Percentiles rank a stretch among this genome's conserved stretches.
phyloP scores from a whole-genome alignment of 2,329 filamentous ascomycete genomes.

The Calonectria multiphialidica region DNA sequence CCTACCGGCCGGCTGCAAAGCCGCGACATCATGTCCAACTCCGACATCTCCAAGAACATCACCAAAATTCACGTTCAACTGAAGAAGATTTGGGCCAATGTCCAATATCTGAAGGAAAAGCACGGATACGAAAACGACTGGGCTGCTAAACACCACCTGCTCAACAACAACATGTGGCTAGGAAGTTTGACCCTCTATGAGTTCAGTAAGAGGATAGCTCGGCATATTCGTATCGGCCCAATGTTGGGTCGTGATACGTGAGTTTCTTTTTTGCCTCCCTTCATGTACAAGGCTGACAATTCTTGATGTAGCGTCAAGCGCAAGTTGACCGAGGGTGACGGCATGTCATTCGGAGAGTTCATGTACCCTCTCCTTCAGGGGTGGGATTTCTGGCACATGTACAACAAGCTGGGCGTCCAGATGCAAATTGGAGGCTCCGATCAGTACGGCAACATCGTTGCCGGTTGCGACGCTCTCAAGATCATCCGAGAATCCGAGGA shows the following conservation, averaged over 20 bases:
- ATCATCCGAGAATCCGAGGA: constrained; percentile 73
- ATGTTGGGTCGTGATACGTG: constrained; percentile 92
- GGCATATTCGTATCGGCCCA: constrained; percentile 80
- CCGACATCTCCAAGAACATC: constrained; percentile 72
- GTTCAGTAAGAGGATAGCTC: constrained; percentile 80
- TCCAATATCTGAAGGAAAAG: constrained; percentile 73
- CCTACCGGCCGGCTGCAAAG: constrained; percentile 77
- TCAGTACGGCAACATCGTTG: constrained; percentile 95
- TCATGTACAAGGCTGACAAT: constrained; percentile 31
- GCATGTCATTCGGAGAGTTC: constrained; percentile 96
- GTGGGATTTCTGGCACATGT: constrained; percentile 97
- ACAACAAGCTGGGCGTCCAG: constrained; percentile 73
- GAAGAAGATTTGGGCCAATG: constrained; percentile 79
- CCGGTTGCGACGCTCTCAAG: constrained; percentile 89
- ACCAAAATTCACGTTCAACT: constrained; percentile 78
- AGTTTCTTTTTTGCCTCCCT: constrained; percentile 51
- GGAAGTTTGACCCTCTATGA: constrained; percentile 78
- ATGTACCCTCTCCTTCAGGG: constrained; percentile 93
- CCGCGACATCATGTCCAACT: constrained; percentile 65
- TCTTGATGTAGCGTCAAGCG: constrained; percentile 71
- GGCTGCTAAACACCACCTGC: constrained; percentile 74
- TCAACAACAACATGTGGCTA: constrained; percentile 91
- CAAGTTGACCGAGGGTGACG: constrained; percentile 86
- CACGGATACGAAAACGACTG: constrained; percentile 74
- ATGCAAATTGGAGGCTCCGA: constrained; percentile 96